Base-by-base conservation (phyloP, 208 protist genomes). In the Paratrypanosoma confusum region DNA sequence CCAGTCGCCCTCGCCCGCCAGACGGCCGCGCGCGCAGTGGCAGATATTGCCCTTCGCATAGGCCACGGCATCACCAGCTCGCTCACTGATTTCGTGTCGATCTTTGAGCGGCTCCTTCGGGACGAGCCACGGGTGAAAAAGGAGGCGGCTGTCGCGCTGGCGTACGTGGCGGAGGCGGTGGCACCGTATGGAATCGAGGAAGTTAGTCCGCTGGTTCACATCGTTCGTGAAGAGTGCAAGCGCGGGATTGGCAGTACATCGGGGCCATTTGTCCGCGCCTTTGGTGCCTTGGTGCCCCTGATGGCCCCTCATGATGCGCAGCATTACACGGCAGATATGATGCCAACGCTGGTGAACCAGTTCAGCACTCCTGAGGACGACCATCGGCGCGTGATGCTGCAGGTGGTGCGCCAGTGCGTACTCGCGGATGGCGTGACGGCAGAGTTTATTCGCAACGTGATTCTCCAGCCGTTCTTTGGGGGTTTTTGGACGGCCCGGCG, bases 351-450 rank as follows among this genome's bases (percentile, higher is more conserved):
- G 3, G 87, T 99, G 32, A 84, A 79, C 37, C 75, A 95, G 48
- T 95, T 96, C 61, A 79, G 66, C 43, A 88, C 74, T 8, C 94
- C 94, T 8, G 97, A 99, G 57, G 95, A 98, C 42, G 97, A 99
- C 66, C 98, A 99, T 82, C 98, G 98, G 48, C 97, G 97, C 62
- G 98, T 98, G 50, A 81, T 99, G 33, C 76, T 99, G 16, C 96
- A 96, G 43, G 96, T 99, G 0, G 90, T 99, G 16, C 95, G 97
- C 38, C 95, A 98, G 65, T 99, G 96, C 71, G 91, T 99, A 5
- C 54, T 58, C 3, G 98, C 97, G 0, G 96, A 99, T 4, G 97
- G 97, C 42, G 95, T 99, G 5, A 81, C 91, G 17, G 55, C 88
- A 16, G 57, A 71, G 20, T 97, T 97, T 54, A 88, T 98, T 39